Conservation (phyloP, 2,329 filamentous ascomycete species). For the Dothistroma septosporum region DNA sequence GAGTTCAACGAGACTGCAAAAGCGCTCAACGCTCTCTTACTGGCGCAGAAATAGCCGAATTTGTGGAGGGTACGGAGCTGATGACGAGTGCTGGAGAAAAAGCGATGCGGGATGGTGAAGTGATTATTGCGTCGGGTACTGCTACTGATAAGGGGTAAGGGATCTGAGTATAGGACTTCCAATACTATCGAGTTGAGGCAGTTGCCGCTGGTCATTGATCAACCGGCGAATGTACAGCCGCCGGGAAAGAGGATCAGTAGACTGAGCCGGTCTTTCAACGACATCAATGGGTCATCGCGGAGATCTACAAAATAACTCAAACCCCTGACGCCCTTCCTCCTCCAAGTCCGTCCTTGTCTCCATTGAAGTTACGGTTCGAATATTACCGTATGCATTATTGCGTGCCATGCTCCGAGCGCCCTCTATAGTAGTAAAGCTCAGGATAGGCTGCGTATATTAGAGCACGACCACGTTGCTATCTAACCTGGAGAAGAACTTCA, state of each 20-base stretch:
- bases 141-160: conserved; percentile 3
- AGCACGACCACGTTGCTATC: no score
- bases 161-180: background rate
- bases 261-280: no score
- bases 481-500: no score
- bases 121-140: conserved; percentile 2
- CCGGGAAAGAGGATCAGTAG: background rate
- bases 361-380: no score
- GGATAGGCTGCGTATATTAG: no score
- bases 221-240: conserved; percentile 18
- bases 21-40: conserved; percentile 17
- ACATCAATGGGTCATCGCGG: no score
- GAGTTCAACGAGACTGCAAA: conserved; percentile 17
- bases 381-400: no score
- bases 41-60: conserved; percentile 16
- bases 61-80: conserved; percentile 15
- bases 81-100: conserved; percentile 15
- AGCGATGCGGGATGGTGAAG: conserved; percentile 16
- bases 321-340: no score
- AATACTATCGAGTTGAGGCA: conserved; percentile 13
- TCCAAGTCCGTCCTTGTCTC: no score
- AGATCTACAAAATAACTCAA: no score
- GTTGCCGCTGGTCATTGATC: conserved; percentile 13
- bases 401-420: no score
- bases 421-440: no score